A percentile compares a stretch with the other conserved stretches of the same genome.
Conservation (phyloP, 768 basidiomycete species). For the Phanerodontia chrysosporium region DNA sequence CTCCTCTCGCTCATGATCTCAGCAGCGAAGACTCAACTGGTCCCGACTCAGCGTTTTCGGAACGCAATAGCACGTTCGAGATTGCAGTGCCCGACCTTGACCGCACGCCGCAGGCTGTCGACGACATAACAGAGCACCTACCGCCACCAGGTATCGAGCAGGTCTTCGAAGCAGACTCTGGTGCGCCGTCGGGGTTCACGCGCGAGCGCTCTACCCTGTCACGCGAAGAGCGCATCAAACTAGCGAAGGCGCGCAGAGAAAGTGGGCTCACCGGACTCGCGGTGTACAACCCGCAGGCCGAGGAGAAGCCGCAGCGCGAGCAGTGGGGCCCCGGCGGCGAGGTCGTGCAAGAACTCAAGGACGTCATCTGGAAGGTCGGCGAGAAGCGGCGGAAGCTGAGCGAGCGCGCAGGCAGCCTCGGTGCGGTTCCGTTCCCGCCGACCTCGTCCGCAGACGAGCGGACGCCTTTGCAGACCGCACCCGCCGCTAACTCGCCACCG, state of each 20-base stretch:
- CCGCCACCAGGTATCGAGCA: conserved; percentile 71
- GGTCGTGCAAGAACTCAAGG: conserved; percentile 80
- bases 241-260: conserved; percentile 52
- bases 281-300: neutral
- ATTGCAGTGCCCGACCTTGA: conserved; percentile 33
- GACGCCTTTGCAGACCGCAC: neutral
- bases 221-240: conserved; percentile 70
- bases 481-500: neutral
- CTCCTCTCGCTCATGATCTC: conserved; percentile 31
- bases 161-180: conserved; percentile 74
- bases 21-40: conserved; percentile 14
- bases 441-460: neutral
- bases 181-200: conserved; percentile 30
- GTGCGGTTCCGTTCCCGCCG: neutral
- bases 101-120: conserved; percentile 39
- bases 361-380: conserved; percentile 84
- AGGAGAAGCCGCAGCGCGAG: conserved; percentile 28
- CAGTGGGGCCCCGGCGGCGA: conserved; percentile 73
- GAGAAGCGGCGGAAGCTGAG: conserved; percentile 58
- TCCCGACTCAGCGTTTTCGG: conserved; percentile 6
- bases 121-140: conserved; percentile 56
- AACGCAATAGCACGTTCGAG: neutral
- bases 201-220: conserved; percentile 64
- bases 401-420: conserved; percentile 17
- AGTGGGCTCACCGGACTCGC: conserved; percentile 21